phyloP scores from a whole-genome alignment of 2,329 filamentous ascomycete genomes.

The Madurella mycetomatis region DNA sequence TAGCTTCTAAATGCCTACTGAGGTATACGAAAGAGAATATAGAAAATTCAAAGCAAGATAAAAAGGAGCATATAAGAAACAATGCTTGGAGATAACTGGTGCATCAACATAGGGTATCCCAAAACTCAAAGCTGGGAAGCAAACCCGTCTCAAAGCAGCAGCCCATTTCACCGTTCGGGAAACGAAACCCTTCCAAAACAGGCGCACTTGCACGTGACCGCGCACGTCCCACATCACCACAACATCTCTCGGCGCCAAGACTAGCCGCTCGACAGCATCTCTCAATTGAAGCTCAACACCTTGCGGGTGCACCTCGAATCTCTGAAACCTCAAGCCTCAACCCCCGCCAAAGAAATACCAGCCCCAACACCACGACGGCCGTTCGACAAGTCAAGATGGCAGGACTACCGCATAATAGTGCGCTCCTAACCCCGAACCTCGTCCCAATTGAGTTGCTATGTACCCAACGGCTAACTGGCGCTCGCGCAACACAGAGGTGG shows the following conservation, averaged over 20 bases:
- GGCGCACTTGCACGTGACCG: constrained; percentile 14
- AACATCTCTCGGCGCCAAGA: constrained; percentile 16
- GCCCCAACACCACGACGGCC: constrained; percentile 10
- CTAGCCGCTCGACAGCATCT: not conserved
- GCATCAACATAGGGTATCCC: too few relatives aligned
- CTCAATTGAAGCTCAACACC: constrained; percentile 9
- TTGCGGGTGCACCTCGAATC: constrained; percentile 1
- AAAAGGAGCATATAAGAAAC: too few relatives aligned
- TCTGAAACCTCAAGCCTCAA: not conserved
- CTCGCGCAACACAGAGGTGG: constrained; percentile 35
- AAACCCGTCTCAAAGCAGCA: too few relatives aligned
- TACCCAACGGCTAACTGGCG: constrained; percentile 27
- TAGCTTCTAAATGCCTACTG: not conserved
- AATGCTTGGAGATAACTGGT: too few relatives aligned
- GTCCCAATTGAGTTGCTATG: constrained; percentile 6
- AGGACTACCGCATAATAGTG: constrained; percentile 42
- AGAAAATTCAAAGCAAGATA: not conserved
- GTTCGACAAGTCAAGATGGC: constrained; percentile 33
- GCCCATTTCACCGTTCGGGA: too few relatives aligned
- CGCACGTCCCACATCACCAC: not conserved
- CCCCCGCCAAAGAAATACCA: not conserved
- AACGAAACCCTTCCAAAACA: too few relatives aligned
- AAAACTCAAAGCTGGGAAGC: too few relatives aligned
- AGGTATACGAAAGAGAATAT: not conserved
- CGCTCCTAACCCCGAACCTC: constrained; percentile 12